Evolutionary conservation across 306 rosid species (phyloP), one percentile per base, ranked within the genome.

Genomic region (Hippophae tibetana): DNA sequence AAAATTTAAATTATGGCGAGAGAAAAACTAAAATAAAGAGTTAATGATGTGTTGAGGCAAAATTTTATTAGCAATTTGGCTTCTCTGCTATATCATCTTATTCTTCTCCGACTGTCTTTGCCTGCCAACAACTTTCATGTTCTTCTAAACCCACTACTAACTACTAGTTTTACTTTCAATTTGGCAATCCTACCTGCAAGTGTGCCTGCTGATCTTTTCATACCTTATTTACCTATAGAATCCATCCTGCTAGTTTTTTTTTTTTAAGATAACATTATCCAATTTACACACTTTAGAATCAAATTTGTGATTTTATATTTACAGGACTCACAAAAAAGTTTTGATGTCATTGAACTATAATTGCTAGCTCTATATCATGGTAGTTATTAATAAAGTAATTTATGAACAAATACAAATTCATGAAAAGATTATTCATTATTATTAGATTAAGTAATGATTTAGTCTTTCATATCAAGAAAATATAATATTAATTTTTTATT

Each of bases 71-170:
- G 55, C 79, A 66, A 70, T 60, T 73, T 67, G 63, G 50, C 13
- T 54, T 52, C 13, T 74, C 60, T 64, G 58, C 69, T 76, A 68
- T 72, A 76, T 31, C 4, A 31, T 31, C 38, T 31, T 31, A 31
- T 45, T 42, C 70, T 64, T 5, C 63, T 64, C 63, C 64, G 79
- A 47, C 65, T 64, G 14, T 54, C 43, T 70, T 65, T 69, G 66
- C 71, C 78, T 74, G 73, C 70, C 76, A 76, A 66, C 80, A 74
- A 47, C 73, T 76, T 63, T 69, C 70, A 69, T 76, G 69, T 69
- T 79, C 61, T 43, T 61, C 56, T 46, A 55, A 54, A 43, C 58
- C 26, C 61, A 31, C 52, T 72, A 69, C 52, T 52, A 67, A 44
- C 68, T 67, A 56, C 51, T 57, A 52, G 41, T 68, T 69, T 51